Conservation (phyloP, 2,329 filamentous ascomycete species). For the Tolypocladium album region DNA sequence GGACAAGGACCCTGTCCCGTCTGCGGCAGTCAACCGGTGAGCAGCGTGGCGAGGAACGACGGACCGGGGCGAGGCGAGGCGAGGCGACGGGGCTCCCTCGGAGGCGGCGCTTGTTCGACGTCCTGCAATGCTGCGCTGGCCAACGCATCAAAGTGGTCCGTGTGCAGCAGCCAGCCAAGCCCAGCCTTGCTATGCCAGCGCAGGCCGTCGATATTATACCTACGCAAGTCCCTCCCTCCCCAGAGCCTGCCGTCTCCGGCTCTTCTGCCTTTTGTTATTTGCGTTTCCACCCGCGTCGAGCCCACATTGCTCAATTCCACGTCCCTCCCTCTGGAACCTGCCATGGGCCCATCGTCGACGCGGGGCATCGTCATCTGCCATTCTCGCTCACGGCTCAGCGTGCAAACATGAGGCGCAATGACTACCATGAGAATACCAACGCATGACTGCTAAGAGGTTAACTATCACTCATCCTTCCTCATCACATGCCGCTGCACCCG, state of each 20-base stretch:
- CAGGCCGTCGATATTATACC: neutral
- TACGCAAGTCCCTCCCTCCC: neutral
- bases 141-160: conserved; percentile 31
- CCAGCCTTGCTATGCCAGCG: conserved; percentile 3
- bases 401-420: neutral
- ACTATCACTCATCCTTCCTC: neutral
- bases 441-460: neutral
- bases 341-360: neutral
- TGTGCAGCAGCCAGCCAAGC: conserved; percentile 17
- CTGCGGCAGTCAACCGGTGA: neutral
- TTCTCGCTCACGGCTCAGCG: neutral
- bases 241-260: neutral
- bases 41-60: neutral
- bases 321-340: neutral
- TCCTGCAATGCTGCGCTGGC: conserved; percentile 33
- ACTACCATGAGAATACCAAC: neutral
- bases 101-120: neutral
- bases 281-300: neutral
- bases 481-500: neutral
- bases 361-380: neutral
- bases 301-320: neutral
- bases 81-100: neutral
- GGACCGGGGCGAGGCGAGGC: too few species aligned
- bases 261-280: neutral
- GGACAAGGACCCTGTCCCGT: neutral